These are phyloP conservation scores for Penicillium polonicum DNA, from an alignment of 2,329 filamentous ascomycete genomes.

Conservation along the genomic window DNA sequence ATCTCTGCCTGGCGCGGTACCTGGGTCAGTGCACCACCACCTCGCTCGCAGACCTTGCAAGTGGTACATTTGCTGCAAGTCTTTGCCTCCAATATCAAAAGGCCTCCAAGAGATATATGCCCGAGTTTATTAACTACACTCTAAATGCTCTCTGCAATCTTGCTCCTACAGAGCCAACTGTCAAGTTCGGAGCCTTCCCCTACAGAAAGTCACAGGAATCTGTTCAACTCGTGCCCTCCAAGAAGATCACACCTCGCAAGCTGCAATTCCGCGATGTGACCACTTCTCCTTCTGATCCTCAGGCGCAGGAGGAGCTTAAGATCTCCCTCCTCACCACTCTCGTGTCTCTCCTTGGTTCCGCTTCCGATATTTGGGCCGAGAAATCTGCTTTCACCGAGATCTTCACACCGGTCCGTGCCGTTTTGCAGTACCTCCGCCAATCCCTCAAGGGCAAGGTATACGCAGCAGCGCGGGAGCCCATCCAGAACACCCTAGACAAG, in stretches of 20 bases:
- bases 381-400: constrained; percentile 77
- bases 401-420: constrained; percentile 62
- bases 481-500: constrained; percentile 34
- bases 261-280: constrained; percentile 61
- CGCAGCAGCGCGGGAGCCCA: constrained; percentile 26
- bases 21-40: constrained; percentile 73
- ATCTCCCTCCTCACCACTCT: constrained; percentile 63
- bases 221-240: constrained; percentile 48
- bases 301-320: constrained; percentile 49
- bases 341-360: constrained; percentile 63
- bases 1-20: constrained; percentile 79
- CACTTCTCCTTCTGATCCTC: constrained; percentile 15
- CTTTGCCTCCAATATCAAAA: constrained; percentile 79
- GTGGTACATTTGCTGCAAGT: constrained; percentile 75
- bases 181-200: constrained; percentile 59
- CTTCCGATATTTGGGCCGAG: constrained; percentile 70
- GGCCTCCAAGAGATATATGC: constrained; percentile 81
- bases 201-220: constrained; percentile 56
- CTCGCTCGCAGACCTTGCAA: constrained; percentile 64
- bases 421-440: constrained; percentile 62
- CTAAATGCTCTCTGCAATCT: constrained; percentile 70
- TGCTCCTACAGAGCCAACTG: constrained; percentile 54
- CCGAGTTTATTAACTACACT: constrained; percentile 80
- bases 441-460: constrained; percentile 54
- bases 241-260: constrained; percentile 47